phyloP scores from a whole-genome alignment of 768 basidiomycete species.

The Trametes villosa region DNA sequence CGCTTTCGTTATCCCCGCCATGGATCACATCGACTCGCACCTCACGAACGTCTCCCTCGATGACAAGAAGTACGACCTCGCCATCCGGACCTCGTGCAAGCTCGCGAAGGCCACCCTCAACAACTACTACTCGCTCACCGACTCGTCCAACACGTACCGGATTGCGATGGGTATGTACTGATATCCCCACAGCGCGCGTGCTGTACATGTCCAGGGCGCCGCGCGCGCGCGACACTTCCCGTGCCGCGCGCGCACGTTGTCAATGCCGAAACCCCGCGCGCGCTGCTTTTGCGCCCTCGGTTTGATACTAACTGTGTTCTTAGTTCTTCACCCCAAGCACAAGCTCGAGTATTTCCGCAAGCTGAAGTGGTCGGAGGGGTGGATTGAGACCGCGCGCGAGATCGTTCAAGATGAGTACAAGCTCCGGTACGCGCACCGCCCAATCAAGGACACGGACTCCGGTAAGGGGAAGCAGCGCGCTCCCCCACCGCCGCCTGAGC shows the following conservation, averaged over 20 bases:
- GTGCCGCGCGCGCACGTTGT: too few species aligned
- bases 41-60: constrained; percentile 1
- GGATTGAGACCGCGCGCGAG: constrained; percentile 7
- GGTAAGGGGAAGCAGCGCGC: neutral
- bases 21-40: constrained; percentile 2
- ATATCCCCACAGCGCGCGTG: too few species aligned
- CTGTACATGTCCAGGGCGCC: neutral
- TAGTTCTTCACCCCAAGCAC: constrained; percentile 18
- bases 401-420: neutral
- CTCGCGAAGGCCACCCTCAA: constrained; percentile 37
- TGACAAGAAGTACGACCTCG: neutral
- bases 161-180: constrained; percentile 40
- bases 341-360: constrained; percentile 19
- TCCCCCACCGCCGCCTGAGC: neutral
- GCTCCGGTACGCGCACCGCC: neutral
- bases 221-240: too few species aligned
- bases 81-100: constrained; percentile 30
- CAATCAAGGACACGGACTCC: neutral
- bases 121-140: constrained; percentile 38
- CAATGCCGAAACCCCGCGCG: too few species aligned
- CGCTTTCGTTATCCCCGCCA: neutral
- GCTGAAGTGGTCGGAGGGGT: constrained; percentile 4
- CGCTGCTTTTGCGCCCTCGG: too few species aligned
- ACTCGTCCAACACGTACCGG: constrained; percentile 36
- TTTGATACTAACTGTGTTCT: too few species aligned